Base-by-base conservation (phyloP, 306 rosid genomes). In the Psophocarpus tetragonolobus region DNA sequence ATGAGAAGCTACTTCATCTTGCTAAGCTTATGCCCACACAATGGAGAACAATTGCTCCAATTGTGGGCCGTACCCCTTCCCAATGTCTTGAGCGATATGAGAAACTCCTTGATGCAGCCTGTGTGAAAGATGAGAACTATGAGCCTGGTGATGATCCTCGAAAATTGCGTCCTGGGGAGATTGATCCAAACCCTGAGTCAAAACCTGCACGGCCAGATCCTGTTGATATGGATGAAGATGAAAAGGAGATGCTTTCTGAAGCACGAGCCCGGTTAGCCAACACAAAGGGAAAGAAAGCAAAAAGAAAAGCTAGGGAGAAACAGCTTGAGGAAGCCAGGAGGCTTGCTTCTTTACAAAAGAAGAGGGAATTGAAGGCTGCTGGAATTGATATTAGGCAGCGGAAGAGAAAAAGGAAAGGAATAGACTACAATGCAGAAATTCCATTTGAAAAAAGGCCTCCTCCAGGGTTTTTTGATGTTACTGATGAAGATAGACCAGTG, bases 201-300 rank as follows among this genome's bases (percentile, higher is more conserved):
- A 91, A 93, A 84, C 98, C 98, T 61, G 98, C 98, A 41, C 94
- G 98, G 0, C 98, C 98, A 3, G 98, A 93, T 77, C 98, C 98
- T 32, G 94, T 93, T 73, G 98, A 93, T 83, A 93, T 93, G 98
- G 98, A 93, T 54, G 98, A 93, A 85, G 98, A 93, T 75, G 98
- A 93, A 82, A 93, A 93, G 80, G 98, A 93, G 85, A 93, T 93
- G 98, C 92, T 93, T 85, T 93, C 98, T 15, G 98, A 93, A 81
- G 98, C 98, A 4, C 91, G 98, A 30, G 98, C 98, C 56, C 85
- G 98, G 76, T 85, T 93, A 70, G 98, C 98, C 15, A 93, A 93
- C 85, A 93, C 98, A 0, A 93, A 93, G 83, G 98, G 97, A 1
- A 91, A 93, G 85, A 93, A 93, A 84, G 98, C 98, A 26, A 93